Percentiles rank a stretch among this genome's conserved stretches.
Conservation (phyloP, 768 basidiomycete genomes). For the Termitomyces sp. region DNA sequence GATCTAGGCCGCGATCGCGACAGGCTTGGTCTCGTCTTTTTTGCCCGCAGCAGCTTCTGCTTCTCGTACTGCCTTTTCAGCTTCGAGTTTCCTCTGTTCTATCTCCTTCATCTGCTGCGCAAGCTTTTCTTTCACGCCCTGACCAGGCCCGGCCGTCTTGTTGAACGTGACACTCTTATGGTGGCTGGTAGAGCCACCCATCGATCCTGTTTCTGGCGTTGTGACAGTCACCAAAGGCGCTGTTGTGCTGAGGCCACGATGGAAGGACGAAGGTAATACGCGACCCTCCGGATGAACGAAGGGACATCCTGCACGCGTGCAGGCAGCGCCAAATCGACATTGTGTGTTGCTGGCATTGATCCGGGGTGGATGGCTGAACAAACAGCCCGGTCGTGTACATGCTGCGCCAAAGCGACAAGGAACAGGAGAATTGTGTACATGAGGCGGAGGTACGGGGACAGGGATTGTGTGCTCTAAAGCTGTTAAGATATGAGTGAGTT, state of each 20-base stretch:
- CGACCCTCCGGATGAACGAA: constrained; percentile 91
- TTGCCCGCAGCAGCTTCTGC: constrained; percentile 61
- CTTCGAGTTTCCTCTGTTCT: constrained; percentile 59
- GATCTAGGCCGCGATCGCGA: constrained; percentile 39
- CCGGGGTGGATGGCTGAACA: constrained; percentile 64
- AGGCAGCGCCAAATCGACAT: constrained; percentile 83
- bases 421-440: constrained; percentile 29
- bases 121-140: constrained; percentile 41
- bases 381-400: constrained; percentile 67
- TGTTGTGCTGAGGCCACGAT: constrained; percentile 64
- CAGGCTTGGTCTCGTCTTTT: constrained; percentile 55
- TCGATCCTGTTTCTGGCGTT: constrained; percentile 63
- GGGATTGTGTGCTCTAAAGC: constrained; percentile 37
- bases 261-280: constrained; percentile 75
- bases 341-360: constrained; percentile 32
- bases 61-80: constrained; percentile 63
- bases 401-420: constrained; percentile 68
- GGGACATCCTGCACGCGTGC: constrained; percentile 83
- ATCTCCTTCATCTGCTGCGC: constrained; percentile 59
- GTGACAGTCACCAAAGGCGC: constrained; percentile 60
- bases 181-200: constrained; percentile 53
- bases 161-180: constrained; percentile 75
- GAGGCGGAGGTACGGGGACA: constrained; percentile 25
- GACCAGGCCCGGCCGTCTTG: constrained; percentile 31
- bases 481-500: constrained; percentile 8